These are phyloP conservation scores for Rugosomyces carneus DNA, from an alignment of 1,284 basidiomycete genomes.

Conservation along the genomic window DNA sequence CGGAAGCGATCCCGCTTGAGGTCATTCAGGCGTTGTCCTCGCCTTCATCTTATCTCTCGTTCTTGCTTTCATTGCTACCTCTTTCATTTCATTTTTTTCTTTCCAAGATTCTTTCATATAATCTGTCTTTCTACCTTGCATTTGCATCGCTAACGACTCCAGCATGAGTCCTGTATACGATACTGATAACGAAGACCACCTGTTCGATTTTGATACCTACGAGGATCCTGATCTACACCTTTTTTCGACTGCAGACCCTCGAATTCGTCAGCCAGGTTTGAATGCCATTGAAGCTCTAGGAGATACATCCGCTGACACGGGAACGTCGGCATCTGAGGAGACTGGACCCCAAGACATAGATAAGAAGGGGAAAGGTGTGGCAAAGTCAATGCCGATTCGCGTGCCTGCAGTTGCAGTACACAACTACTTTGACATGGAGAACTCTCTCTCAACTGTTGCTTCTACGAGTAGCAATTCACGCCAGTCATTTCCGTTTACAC, in stretches of 20 bases:
- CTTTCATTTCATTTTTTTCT: background rate
- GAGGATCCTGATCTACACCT: constrained; percentile 23
- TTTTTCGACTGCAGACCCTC: constrained; percentile 15
- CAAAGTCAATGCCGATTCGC: constrained; percentile 42
- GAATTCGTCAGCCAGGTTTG: constrained; percentile 8
- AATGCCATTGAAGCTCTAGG: constrained; percentile 7
- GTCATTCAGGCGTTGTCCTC: constrained; percentile 19
- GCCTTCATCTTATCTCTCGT: constrained; percentile 12
- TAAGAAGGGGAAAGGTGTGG: constrained; percentile 45
- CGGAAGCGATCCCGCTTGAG: constrained; percentile 23
- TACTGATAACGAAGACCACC: constrained; percentile 50
- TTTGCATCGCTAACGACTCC: background rate
- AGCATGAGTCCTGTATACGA: constrained; percentile 31
- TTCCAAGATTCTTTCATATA: too few species aligned
- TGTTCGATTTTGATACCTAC: constrained; percentile 49
- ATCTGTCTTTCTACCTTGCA: constrained; percentile 1
- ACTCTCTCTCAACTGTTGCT: constrained; percentile 17
- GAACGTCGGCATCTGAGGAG: constrained; percentile 22
- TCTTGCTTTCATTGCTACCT: constrained; percentile 10
- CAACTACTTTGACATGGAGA: constrained; percentile 34
- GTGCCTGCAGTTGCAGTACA: constrained; percentile 24
- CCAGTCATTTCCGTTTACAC: constrained; percentile 19
- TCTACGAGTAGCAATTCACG: constrained; percentile 19
- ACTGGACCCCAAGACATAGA: constrained; percentile 9
- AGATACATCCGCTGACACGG: constrained; percentile 25